Base-by-base conservation (phyloP, 2,329 filamentous ascomycete genomes). In the Trichophyton simii region DNA sequence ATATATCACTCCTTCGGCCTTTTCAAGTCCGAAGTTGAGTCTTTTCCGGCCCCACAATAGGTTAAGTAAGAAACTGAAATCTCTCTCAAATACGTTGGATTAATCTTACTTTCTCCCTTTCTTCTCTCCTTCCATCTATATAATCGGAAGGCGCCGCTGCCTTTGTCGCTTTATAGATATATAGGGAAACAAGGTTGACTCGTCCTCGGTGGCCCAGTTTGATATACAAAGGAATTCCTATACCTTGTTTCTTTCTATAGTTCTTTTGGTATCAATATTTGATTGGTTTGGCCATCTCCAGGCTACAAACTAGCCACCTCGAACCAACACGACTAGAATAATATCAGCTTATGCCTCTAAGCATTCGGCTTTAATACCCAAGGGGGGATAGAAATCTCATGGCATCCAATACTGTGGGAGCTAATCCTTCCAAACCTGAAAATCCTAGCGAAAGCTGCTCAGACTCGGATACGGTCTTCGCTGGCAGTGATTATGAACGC, bases 401-500 rank as follows among this genome's bases (percentile, higher is more conserved):
- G 50, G 15, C 50, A 3, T 54, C 50, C 5, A 54, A 13, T n/a
- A 31, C 22, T 13, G 28, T 22, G 28, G 48, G 48, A 25, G 13
- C 28, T 13, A 54, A 34, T n/a, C n/a, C 22, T 7, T 34, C 41
- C 20, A 59, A 59, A 36, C 9, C 46, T 22, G 46, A 54, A 20
- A 25, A 13, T 54, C 28, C 55, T 18, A 34, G 36, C 15, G 63
- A 67, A 25, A 50, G 25, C 22, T 73, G 25, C 22, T 73, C 71
- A 6, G 70, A 72, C 41, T 64, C 62, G 9, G 68, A 72, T 46
- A 70, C 70, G 0, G 54, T 67, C 13, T 64, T 62, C 18, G 62
- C 66, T 9, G 58, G 61, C 11, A 62, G 62, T 55, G 67, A 64
- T 61, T 72, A 72, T 66, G 72, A 73, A 46, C 65, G 65, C 15